Conservation (phyloP, 805 yeast genomes). For the Candida glaebosa region DNA sequence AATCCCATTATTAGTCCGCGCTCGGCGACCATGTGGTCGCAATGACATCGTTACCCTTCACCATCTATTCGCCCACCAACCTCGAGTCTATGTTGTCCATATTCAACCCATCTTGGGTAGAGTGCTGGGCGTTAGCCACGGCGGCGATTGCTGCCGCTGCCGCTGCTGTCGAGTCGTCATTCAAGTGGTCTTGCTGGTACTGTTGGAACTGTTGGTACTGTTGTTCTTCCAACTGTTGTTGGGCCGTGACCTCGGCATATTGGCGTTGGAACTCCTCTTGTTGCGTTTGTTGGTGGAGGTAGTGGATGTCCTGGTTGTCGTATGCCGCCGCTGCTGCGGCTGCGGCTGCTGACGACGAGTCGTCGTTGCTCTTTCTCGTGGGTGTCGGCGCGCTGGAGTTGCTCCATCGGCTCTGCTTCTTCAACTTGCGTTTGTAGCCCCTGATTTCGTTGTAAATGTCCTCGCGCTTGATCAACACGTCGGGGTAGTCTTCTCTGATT, state of each 20-base stretch:
- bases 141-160: slow-evolving; percentile 37
- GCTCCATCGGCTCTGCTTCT: slow-evolving; percentile 28
- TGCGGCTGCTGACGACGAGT: slow-evolving; percentile 12
- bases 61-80: slow-evolving; percentile 36
- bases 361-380: slow-evolving; percentile 5
- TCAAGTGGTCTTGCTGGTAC: slow-evolving; percentile 25
- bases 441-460: slow-evolving; percentile 57
- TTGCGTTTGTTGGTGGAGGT: slow-evolving; percentile 7
- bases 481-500: slow-evolving; percentile 49
- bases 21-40: no score
- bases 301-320: slow-evolving; percentile 4
- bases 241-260: slow-evolving; percentile 25
- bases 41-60: slow-evolving; percentile 4
- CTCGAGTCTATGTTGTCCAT: slow-evolving; percentile 45
- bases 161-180: slow-evolving; percentile 34
- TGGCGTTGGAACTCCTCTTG: slow-evolving; percentile 22
- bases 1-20: no score
- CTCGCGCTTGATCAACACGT: slow-evolving; percentile 52
- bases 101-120: slow-evolving; percentile 28
- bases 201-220: slow-evolving; percentile 26
- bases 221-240: slow-evolving; percentile 22
- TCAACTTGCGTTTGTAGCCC: slow-evolving; percentile 50
- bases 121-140: slow-evolving; percentile 30
- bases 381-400: slow-evolving; percentile 5
- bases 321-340: slow-evolving; percentile 18